These are phyloP conservation scores for Neonectria coccinea DNA, from an alignment of 2,329 filamentous ascomycete genomes.

Conservation along the genomic window DNA sequence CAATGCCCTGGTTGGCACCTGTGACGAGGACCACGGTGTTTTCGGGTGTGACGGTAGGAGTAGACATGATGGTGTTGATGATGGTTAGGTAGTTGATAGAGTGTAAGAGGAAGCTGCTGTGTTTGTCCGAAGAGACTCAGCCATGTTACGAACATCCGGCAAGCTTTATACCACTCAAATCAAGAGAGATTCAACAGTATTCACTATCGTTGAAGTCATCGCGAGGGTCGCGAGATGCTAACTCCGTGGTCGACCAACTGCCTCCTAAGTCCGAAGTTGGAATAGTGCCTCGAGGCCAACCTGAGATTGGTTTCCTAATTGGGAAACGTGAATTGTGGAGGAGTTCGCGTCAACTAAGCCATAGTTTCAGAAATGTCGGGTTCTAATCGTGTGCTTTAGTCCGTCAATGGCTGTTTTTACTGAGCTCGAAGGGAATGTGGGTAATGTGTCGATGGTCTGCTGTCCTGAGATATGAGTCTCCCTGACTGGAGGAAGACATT, in stretches of 20 bases:
- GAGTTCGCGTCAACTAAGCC: neutral
- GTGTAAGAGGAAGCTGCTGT: constrained; percentile 5
- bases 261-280: constrained; percentile 33
- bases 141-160: neutral
- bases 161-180: constrained; percentile 19
- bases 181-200: neutral
- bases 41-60: constrained; percentile 13
- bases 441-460: neutral
- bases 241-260: constrained; percentile 20
- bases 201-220: neutral
- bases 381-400: neutral
- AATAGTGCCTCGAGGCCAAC: constrained; percentile 28
- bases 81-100: neutral
- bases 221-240: neutral
- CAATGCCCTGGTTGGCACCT: constrained; percentile 32
- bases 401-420: neutral
- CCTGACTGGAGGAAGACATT: neutral
- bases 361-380: neutral
- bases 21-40: constrained; percentile 29
- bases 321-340: constrained; percentile 14
- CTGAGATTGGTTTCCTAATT: constrained; percentile 36
- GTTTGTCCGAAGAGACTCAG: constrained; percentile 4
- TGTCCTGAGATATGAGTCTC: neutral
- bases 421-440: neutral
- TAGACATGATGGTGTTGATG: constrained; percentile 23